phyloP scores from a whole-genome alignment of 2,329 filamentous ascomycete genomes.

The Chaetomium strumarium region DNA sequence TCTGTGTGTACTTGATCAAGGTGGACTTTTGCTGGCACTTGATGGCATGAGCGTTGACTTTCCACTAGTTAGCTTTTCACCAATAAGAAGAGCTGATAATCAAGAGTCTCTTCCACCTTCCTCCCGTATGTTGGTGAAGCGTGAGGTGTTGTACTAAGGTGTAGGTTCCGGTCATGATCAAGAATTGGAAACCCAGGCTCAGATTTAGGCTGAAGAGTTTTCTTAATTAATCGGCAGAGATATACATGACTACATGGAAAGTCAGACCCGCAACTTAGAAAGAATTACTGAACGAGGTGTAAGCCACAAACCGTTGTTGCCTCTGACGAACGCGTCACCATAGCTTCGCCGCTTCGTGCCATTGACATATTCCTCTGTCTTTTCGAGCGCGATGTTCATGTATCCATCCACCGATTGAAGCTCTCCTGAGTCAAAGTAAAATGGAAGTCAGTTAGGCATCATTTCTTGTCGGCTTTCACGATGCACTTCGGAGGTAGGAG shows the following conservation, averaged over 20 bases:
- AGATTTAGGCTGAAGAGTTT: not conserved
- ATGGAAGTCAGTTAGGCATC: conserved; percentile 2
- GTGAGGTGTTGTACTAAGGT: not conserved
- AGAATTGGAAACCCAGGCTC: no score
- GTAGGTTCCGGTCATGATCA: not conserved
- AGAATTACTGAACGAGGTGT: not conserved
- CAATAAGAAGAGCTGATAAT: no score
- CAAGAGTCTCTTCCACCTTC: no score
- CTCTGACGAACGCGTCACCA: conserved; percentile 90
- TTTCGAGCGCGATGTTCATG: conserved; percentile 99
- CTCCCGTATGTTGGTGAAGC: no score
- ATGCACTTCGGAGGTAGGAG: not conserved
- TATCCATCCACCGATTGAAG: conserved; percentile 97
- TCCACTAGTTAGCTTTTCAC: no score
- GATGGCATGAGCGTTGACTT: no score
- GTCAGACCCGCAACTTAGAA: not conserved
- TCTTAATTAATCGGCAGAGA: conserved; percentile 53
- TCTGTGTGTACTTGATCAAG: no score
- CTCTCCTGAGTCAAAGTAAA: conserved; percentile 57
- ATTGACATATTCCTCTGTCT: conserved; percentile 87
- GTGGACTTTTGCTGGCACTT: no score
- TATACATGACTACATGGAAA: conserved; percentile 56
- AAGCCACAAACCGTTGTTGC: conserved; percentile 75
- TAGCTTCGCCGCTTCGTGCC: conserved; percentile 77
- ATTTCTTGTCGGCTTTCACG: not conserved